Conservation (phyloP, 2,329 filamentous ascomycete genomes). For the Fusarium cicatricum region DNA sequence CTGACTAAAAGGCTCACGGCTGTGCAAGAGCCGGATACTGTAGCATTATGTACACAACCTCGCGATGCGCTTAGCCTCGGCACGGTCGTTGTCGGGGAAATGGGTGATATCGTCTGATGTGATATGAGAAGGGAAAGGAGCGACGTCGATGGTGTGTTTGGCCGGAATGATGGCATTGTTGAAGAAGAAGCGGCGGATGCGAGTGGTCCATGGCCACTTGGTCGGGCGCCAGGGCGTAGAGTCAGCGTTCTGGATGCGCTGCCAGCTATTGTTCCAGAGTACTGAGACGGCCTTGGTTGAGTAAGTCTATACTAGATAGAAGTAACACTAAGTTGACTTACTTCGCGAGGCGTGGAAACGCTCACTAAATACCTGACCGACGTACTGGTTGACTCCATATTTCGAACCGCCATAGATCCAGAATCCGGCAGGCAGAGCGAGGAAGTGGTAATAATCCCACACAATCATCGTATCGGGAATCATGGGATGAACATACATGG, state of each 20-base stretch:
- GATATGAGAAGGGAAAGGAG: conserved; percentile 46
- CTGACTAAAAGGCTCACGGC: too few species aligned
- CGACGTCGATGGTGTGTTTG: conserved; percentile 45
- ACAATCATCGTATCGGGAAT: conserved; percentile 42
- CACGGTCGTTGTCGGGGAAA: conserved; percentile 37
- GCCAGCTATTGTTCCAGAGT: conserved; percentile 47
- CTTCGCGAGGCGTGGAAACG: conserved; percentile 38
- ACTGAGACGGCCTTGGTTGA: conserved; percentile 28
- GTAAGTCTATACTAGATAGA: neutral
- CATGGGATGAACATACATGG: conserved; percentile 13
- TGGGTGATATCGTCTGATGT: conserved; percentile 50
- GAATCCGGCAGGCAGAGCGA: conserved; percentile 34
- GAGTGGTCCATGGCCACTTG: conserved; percentile 35
- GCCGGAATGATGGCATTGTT: conserved; percentile 43
- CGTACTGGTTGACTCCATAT: conserved; percentile 32
- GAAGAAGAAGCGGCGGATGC: conserved; percentile 44
- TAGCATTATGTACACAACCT: too few species aligned
- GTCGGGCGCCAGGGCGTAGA: conserved; percentile 44
- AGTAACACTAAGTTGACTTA: conserved; percentile 17
- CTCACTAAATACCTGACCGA: conserved; percentile 38
- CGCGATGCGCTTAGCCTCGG: conserved; percentile 37
- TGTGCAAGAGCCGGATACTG: too few species aligned
- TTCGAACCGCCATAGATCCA: conserved; percentile 32
- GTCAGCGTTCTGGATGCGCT: conserved; percentile 47
- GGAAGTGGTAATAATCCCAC: conserved; percentile 51